Evolutionary conservation across 768 basidiomycete species (phyloP), one percentile per base, ranked within the genome.

Genomic region (Podaxis carcinomalis): DNA sequence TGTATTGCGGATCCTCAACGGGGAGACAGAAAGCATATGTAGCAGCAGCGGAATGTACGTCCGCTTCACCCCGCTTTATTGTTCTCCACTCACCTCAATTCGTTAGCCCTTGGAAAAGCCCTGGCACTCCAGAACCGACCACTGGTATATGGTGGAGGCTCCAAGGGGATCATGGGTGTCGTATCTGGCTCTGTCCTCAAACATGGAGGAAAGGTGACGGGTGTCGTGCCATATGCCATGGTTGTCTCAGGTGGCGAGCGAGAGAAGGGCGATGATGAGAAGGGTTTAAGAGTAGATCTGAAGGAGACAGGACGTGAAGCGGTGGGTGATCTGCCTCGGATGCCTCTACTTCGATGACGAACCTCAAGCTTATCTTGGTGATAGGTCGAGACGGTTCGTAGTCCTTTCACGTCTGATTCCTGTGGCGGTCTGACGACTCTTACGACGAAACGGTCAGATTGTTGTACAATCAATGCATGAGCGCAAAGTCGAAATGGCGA

Each of bases 401-500:
- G 10, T 7, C 9, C 32, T 32, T 36, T 51, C 32, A 19, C 21
- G 16, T 11, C 27, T 44, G 42, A 19, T 14, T 7, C 42, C 19
- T 44, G 42, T 19, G n/a, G 42, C 6, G 5, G 7, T 19, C 42
- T 16, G 42, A 44, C 6, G 7, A 1, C n/a, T 44, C 42, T 44
- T 16, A 44, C n/a, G 51, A 28, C 55, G 4, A 35, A 11, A 57
- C 44, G 21, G 25, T 54, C 49, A 89, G 85, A 77, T 93, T 56
- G 71, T 93, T 5, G 91, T 93, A 1, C 76, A 84, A 62, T 89
- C 89, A 0, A 94, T 93, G 90, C 91, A 92, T 64, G 87, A 95
- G 67, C 86, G 95, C 13, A 98, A 98, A 69, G 80, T 90, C 7
- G 86, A 90, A 70, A 97, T 98, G 95, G 94, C 95, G 0, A 83